A percentile compares a stretch with the other conserved stretches of the same genome.
These are phyloP conservation scores for Pseudopyricularia cyperi DNA, from an alignment of 2,329 filamentous ascomycete species.

Conservation along the genomic window DNA sequence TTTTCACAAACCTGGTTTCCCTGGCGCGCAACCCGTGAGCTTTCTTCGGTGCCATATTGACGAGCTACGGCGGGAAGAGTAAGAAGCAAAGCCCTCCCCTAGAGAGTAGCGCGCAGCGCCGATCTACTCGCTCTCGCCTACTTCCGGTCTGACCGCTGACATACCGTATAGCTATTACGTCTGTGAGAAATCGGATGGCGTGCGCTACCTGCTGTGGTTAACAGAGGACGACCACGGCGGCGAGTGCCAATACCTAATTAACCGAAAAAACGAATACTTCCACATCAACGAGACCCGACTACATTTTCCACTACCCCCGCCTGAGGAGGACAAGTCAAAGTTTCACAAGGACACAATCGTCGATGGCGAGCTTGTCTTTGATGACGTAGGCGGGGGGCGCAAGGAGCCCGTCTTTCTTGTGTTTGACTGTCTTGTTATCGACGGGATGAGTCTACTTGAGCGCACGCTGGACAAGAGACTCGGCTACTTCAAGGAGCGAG, in stretches of 20 bases:
- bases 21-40: constrained; percentile 87
- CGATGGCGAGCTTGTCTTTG: constrained; percentile 87
- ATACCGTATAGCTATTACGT: constrained; percentile 64
- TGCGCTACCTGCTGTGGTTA: constrained; percentile 89
- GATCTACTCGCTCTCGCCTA: background rate
- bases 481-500: constrained; percentile 67
- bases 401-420: constrained; percentile 72
- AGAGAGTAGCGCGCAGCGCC: background rate
- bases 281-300: constrained; percentile 56
- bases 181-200: constrained; percentile 95
- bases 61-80: constrained; percentile 73
- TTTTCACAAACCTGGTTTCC: constrained; percentile 57
- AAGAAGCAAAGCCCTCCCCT: constrained; percentile 13
- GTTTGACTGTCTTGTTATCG: constrained; percentile 82
- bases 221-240: constrained; percentile 46
- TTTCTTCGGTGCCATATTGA: constrained; percentile 71
- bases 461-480: constrained; percentile 79
- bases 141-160: background rate
- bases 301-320: constrained; percentile 59
- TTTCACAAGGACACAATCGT: constrained; percentile 76
- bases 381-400: constrained; percentile 55
- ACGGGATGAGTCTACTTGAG: constrained; percentile 62
- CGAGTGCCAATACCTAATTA: constrained; percentile 84
- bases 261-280: constrained; percentile 97
- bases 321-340: constrained; percentile 36